A percentile compares a stretch with the other conserved stretches of the same genome.
Evolutionary conservation across 139 green algal genomes (phyloP).

Genomic region (Limnomonas spitsbergensis): DNA sequence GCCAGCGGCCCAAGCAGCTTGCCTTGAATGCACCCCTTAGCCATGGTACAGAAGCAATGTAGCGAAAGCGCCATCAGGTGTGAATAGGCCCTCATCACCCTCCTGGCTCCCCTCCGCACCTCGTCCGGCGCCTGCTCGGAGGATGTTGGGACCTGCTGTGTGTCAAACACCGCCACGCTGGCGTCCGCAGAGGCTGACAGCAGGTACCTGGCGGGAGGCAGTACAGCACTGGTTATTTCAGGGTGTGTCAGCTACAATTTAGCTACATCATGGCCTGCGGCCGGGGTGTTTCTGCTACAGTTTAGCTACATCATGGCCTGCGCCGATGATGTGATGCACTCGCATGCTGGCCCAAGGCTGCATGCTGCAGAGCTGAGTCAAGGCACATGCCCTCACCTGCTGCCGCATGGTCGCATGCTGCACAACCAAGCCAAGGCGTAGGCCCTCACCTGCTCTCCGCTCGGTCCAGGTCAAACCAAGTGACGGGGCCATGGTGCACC

Average conservation of each 20-base stretch:
- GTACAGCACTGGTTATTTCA: not conserved
- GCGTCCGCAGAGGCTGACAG: constrained; percentile 10
- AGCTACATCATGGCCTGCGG: too few relatives aligned
- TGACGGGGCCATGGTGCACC: not conserved
- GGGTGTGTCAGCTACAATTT: not conserved
- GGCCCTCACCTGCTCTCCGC: not conserved
- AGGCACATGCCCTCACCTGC: not conserved
- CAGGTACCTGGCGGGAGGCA: constrained; percentile 6
- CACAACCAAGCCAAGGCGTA: not conserved
- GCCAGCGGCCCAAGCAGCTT: too few relatives aligned
- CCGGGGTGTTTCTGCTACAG: too few relatives aligned
- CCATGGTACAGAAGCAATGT: too few relatives aligned
- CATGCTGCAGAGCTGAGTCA: not conserved
- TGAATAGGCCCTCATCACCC: not conserved
- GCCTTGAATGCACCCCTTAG: too few relatives aligned
- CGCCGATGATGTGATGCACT: not conserved
- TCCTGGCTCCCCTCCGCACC: not conserved
- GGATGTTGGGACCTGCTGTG: not conserved
- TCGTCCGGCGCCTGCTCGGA: not conserved
- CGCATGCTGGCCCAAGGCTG: not conserved
- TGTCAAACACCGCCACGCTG: constrained; percentile 12
- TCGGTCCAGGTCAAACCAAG: not conserved
- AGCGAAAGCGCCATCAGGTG: too few relatives aligned
- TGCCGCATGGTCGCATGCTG: not conserved
- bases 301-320: not conserved